Evolutionary conservation across 1,284 basidiomycete species (phyloP).

Genomic region (Papiliotrema terrestris): DNA sequence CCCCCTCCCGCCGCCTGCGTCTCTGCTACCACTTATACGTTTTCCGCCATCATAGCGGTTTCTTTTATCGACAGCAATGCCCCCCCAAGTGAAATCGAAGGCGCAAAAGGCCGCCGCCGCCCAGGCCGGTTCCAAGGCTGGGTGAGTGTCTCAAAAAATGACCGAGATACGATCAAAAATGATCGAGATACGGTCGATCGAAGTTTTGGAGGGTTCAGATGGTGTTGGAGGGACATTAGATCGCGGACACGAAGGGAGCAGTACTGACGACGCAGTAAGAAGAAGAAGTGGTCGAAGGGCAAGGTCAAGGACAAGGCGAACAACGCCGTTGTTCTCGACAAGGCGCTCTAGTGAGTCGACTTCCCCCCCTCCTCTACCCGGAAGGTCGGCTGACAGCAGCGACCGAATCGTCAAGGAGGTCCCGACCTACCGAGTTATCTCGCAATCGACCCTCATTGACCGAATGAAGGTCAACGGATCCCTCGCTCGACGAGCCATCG

Average conservation of each 20-base stretch:
- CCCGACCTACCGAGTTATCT: constrained; percentile 99
- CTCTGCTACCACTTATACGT: not conserved
- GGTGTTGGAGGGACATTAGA: not conserved
- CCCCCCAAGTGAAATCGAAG: constrained; percentile 47
- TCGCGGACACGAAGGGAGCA: not conserved
- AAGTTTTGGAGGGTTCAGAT: not conserved
- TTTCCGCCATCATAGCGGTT: not conserved
- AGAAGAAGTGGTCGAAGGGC: constrained; percentile 99
- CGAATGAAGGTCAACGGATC: constrained; percentile 83
- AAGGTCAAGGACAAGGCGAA: constrained; percentile 99
- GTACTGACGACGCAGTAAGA: constrained; percentile 59
- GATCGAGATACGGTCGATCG: not conserved
- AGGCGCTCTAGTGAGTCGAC: constrained; percentile 54
- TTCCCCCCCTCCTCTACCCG: not conserved
- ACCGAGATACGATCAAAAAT: not conserved
- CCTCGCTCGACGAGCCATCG: constrained; percentile 89
- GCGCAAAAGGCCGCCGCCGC: constrained; percentile 51
- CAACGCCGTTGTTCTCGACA: constrained; percentile 83
- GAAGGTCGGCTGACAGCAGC: constrained; percentile 50
- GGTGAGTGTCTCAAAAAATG: constrained; percentile 36
- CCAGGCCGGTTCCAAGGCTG: constrained; percentile 49
- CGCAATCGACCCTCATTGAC: constrained; percentile 95
- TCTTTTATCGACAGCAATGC: constrained; percentile 3
- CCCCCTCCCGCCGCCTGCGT: not conserved
- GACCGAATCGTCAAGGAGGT: constrained; percentile 99